Conservation (phyloP, 805 yeast genomes). For the Saitoella complicata region DNA sequence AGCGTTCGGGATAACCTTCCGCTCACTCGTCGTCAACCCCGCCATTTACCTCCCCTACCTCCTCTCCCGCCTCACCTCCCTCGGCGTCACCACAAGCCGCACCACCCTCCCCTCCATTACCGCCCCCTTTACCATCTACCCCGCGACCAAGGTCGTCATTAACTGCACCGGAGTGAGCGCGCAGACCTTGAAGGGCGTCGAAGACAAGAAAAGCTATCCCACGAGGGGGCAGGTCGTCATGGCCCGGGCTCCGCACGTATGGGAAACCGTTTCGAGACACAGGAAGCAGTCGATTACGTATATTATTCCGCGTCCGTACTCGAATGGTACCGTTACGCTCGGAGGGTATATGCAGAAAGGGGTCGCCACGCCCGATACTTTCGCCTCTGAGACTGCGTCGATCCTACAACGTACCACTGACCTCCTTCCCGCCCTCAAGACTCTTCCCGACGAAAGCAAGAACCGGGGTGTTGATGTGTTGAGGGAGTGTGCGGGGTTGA, state of each 20-base stretch:
- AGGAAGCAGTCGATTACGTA: constrained; percentile 13
- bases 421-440: constrained; percentile 26
- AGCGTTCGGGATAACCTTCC: constrained; percentile 35
- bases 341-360: constrained; percentile 61
- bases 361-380: constrained; percentile 47
- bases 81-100: constrained; percentile 36
- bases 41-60: constrained; percentile 40
- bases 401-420: constrained; percentile 43
- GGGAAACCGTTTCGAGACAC: constrained; percentile 7
- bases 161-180: constrained; percentile 72
- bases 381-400: constrained; percentile 39
- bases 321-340: constrained; percentile 44
- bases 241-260: constrained; percentile 20
- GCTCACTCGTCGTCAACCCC: constrained; percentile 44
- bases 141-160: constrained; percentile 32
- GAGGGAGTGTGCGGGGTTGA: constrained; percentile 53
- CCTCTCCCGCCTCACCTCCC: constrained; percentile 27
- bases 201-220: constrained; percentile 47
- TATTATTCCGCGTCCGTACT: constrained; percentile 28
- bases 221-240: constrained; percentile 71
- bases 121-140: constrained; percentile 33
- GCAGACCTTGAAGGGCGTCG: constrained; percentile 43
- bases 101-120: constrained; percentile 25
- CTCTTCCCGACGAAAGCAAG: constrained; percentile 26
- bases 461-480: constrained; percentile 32